Base-by-base conservation (phyloP, 768 basidiomycete species). In the Lactarius deliciosus region DNA sequence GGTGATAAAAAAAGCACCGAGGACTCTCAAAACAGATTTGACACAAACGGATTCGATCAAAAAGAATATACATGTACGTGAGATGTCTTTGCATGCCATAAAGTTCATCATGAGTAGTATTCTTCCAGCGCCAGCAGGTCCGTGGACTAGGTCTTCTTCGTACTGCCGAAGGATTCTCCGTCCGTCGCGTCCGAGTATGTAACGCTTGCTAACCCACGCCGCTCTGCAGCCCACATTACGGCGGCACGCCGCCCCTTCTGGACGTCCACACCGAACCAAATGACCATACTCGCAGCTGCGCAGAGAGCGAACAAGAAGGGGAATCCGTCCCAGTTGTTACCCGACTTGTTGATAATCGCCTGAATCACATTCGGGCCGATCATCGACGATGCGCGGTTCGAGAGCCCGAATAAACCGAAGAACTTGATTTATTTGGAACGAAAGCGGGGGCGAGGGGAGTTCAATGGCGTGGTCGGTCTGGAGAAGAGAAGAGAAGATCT, bases 351-450 rank as follows among this genome's bases (percentile, higher is more conserved):
- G 65, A 94, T 92, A 73, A 93, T 92, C 3, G 86, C 90, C 73
- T 92, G 90, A 45, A 93, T 87, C 10, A 93, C 91, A 68, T 90
- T 93, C 0, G 92, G 91, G 0, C 92, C 92, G 54, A 94, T 86
- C 84, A 92, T 91, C 2, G 88, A 90, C n/a, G 90, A 92, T 0
- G 90, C 90, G 13, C 90, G 85, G 75, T 92, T 92, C 3, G 89
- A 92, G 30, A 94, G 82, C 9, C 90, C 91, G 70, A 91, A 94
- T n/a, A 94, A 82, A 5, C 92, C 91, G 75, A 94, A 95, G 78
- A 94, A 94, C 87, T 92, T 72, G 3, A 41, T 1, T 38, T 30
- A 7, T 47, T 7, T 56, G 38, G 5, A 3, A 45, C 18, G 58
- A 43, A 25, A 43, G 57, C 7, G 18, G 22, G 36, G 15, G n/a